Evolutionary conservation across 805 yeast genomes (phyloP), one percentile per base, ranked within the genome.

Genomic region (Candida endomychidarum): DNA sequence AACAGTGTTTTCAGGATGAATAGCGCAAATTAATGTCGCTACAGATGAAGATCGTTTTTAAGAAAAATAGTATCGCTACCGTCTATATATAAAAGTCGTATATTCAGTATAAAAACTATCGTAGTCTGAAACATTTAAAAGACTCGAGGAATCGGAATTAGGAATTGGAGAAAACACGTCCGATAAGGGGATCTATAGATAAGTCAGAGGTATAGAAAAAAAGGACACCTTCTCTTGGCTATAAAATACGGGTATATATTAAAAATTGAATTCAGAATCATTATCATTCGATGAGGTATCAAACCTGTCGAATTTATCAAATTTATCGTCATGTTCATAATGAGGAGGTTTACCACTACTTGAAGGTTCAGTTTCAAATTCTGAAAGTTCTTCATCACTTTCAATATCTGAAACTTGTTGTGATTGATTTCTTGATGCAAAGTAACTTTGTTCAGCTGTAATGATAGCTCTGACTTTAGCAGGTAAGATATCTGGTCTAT

Each of bases 401-500:
- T 53, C 63, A 37, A 60, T 61, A 29, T 52, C 58, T 3, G 54
- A 49, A 20, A 41, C 42, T 18, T 52, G 19, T 31, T 26, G 34
- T 3, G 43, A 43, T 5, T 19, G 34, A 16, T 33, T 28, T 26
- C 40, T 35, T 1, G 68, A 60, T 4, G 59, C 62, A 33, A 56
- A 57, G 47, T 53, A 51, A 19, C 70, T 57, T 45, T 66, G 73
- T 41, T 68, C 70, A 3, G 74, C 74, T 3, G 74, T 68, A 27
- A 67, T 57, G 40, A 68, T 68, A 12, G 58, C 50, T 46, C 72
- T 55, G 38, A 68, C 70, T 37, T 56, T 60, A 30, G 54, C 52
- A 10, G 70, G 73, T 43, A 77, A 63, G 33, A 58, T 61, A 58
- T 83, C 90, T 12, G 93, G 91, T 60, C 86, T 79, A 71, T 85